Conservation (phyloP, 2,329 filamentous ascomycete genomes). For the Emergomyces orientalis region DNA sequence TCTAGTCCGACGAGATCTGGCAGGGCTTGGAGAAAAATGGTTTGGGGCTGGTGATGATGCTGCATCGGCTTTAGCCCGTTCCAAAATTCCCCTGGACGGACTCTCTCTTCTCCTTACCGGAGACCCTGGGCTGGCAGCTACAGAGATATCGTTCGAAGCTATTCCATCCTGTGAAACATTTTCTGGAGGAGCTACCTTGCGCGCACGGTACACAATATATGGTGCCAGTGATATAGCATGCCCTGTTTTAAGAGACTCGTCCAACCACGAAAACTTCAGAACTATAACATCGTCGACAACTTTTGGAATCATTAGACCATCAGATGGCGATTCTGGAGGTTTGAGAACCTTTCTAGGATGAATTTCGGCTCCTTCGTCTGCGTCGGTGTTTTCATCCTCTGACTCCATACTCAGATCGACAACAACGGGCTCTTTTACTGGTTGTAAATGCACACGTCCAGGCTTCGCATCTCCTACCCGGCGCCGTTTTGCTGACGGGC, state of each 20-base stretch:
- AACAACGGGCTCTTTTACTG: slow-evolving; percentile 12
- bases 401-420: slow-evolving; percentile 27
- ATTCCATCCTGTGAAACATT: slow-evolving; percentile 6
- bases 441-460: not conserved
- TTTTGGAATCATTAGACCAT: not conserved
- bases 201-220: slow-evolving; percentile 45
- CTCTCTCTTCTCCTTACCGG: slow-evolving; percentile 12
- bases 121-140: slow-evolving; percentile 7
- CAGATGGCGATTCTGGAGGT: slow-evolving; percentile 11
- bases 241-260: slow-evolving; percentile 38
- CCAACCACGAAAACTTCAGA: slow-evolving; percentile 47
- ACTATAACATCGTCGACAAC: slow-evolving; percentile 30
- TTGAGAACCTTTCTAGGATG: slow-evolving; percentile 7
- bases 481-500: slow-evolving; percentile 22
- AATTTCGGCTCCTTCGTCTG: not conserved
- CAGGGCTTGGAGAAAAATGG: slow-evolving; percentile 3
- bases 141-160: slow-evolving; percentile 11
- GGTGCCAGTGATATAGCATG: slow-evolving; percentile 38
- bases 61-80: slow-evolving; percentile 46
- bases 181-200: slow-evolving; percentile 11
- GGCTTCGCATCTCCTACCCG: slow-evolving; percentile 14
- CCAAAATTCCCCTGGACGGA: slow-evolving; percentile 33
- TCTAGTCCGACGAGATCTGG: slow-evolving; percentile 6
- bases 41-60: slow-evolving; percentile 15
- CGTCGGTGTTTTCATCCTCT: slow-evolving; percentile 21